These are phyloP conservation scores for Scheffersomyces spartinae DNA, from an alignment of 805 yeast genomes.

Conservation along the genomic window DNA sequence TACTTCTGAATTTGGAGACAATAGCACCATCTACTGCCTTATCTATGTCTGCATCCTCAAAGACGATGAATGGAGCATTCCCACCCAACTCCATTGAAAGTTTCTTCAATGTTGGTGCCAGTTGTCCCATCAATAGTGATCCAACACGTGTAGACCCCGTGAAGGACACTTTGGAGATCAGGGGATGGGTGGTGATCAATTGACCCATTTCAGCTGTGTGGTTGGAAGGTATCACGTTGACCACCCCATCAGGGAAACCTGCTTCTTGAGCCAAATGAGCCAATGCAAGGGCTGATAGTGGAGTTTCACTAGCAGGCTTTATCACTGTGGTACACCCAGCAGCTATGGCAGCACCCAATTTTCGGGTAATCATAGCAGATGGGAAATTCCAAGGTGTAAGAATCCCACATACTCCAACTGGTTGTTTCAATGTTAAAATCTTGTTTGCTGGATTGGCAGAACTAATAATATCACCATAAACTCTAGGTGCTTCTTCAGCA, in stretches of 20 bases:
- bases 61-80: constrained; percentile 68
- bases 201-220: constrained; percentile 39
- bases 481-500: constrained; percentile 68
- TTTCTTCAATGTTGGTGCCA: constrained; percentile 54
- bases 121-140: constrained; percentile 50
- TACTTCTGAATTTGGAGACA: constrained; percentile 59
- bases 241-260: constrained; percentile 60
- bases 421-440: constrained; percentile 53
- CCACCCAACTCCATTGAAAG: constrained; percentile 71
- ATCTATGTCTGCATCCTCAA: constrained; percentile 61
- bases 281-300: constrained; percentile 59
- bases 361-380: constrained; percentile 64
- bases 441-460: constrained; percentile 37
- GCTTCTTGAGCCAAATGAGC: constrained; percentile 52
- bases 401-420: constrained; percentile 74
- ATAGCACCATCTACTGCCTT: constrained; percentile 57
- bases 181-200: constrained; percentile 42
- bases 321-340: constrained; percentile 71
- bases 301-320: constrained; percentile 72
- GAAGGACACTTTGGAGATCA: constrained; percentile 58
- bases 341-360: constrained; percentile 66
- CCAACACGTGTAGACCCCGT: constrained; percentile 76
- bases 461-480: constrained; percentile 55
- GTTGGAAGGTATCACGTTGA: constrained; percentile 49
- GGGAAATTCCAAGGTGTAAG: constrained; percentile 85